phyloP scores from a whole-genome alignment of 2,329 filamentous ascomycete genomes.

The Diplodia seriata region DNA sequence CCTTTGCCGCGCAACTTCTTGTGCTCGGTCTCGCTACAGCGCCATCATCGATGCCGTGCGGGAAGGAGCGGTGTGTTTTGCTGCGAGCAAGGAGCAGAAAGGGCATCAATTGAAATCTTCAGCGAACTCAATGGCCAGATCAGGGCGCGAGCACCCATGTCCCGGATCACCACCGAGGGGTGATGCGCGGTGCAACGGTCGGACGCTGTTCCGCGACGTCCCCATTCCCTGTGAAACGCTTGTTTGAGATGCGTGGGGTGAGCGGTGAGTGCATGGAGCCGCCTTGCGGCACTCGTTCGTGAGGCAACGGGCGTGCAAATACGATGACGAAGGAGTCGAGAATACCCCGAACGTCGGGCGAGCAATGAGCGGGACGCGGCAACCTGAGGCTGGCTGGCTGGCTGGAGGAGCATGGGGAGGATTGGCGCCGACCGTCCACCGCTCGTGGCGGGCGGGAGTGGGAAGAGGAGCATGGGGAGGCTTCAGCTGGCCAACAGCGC shows the following conservation, averaged over 20 bases:
- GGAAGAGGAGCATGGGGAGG: neutral
- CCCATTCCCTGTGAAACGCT: slow-evolving; percentile 1
- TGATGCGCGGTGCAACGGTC: neutral
- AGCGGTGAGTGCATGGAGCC: slow-evolving; percentile 6
- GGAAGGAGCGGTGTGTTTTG: slow-evolving; percentile 20
- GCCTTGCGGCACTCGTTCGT: neutral
- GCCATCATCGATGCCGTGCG: neutral
- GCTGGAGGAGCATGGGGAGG: no score
- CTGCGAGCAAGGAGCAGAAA: neutral
- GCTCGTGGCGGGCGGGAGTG: neutral
- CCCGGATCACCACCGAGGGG: slow-evolving; percentile 1
- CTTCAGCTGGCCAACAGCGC: neutral
- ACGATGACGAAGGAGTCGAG: no score
- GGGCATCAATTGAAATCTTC: neutral
- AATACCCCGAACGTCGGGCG: no score
- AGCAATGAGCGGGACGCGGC: no score
- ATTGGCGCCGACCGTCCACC: no score
- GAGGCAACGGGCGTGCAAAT: no score
- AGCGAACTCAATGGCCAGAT: slow-evolving; percentile 1
- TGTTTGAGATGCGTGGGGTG: neutral
- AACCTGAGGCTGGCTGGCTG: no score
- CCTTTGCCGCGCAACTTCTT: neutral
- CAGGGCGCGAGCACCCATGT: neutral
- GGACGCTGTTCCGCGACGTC: slow-evolving; percentile 3
- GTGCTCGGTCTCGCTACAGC: neutral